These are phyloP conservation scores for Mycotypha africana DNA, from an alignment of 371 early-diverging fungal genomes.

Conservation along the genomic window DNA sequence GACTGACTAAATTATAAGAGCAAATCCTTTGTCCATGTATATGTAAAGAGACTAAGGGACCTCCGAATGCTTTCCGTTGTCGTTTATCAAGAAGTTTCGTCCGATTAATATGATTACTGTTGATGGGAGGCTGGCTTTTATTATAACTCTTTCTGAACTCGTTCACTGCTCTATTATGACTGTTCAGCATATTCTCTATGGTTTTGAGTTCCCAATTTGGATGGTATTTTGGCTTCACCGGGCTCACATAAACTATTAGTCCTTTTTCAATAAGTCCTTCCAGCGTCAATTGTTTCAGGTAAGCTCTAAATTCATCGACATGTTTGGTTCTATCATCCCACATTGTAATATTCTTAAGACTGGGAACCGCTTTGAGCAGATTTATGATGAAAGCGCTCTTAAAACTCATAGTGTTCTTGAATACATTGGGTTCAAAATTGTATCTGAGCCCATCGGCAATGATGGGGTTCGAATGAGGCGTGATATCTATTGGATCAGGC, in stretches of 20 bases:
- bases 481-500: constrained; percentile 46
- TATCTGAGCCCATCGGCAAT: constrained; percentile 14
- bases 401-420: constrained; percentile 52
- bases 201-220: constrained; percentile 40
- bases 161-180: constrained; percentile 40
- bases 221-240: constrained; percentile 39
- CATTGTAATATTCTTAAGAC: constrained; percentile 34
- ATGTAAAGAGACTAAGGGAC: no score
- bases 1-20: no score
- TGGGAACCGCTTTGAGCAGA: constrained; percentile 37
- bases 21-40: no score
- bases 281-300: constrained; percentile 19
- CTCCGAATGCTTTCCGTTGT: no score
- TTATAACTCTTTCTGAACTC: no score
- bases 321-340: constrained; percentile 60
- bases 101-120: no score
- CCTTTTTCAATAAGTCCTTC: constrained; percentile 16
- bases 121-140: no score
- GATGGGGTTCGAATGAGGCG: no score
- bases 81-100: no score
- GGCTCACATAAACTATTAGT: constrained; percentile 33
- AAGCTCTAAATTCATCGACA: constrained; percentile 38
- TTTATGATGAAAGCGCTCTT: constrained; percentile 50
- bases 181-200: constrained; percentile 33
- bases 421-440: constrained; percentile 16